A percentile compares a stretch with the other conserved stretches of the same genome.
Conservation (phyloP, 176 grass and related monocot species). For the Elaeis guineensis region DNA sequence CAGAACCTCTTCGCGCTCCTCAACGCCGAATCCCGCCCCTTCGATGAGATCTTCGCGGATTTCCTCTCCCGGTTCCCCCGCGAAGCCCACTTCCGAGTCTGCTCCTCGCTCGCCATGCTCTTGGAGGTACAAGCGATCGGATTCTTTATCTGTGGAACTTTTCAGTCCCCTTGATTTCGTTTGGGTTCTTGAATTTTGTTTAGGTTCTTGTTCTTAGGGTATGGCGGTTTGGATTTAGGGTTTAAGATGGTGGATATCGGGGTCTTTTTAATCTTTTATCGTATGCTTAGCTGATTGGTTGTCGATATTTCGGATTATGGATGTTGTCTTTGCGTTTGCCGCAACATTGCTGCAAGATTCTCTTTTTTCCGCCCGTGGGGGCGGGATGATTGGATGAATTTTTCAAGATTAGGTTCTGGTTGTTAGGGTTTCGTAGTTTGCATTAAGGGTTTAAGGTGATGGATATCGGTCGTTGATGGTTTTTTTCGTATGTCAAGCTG, state of each 20-base stretch:
- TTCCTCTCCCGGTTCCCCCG: conserved; percentile 51
- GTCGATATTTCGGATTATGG: background rate
- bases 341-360: background rate
- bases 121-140: conserved; percentile 37
- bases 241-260: background rate
- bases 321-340: background rate
- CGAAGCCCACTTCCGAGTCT: conserved; percentile 59
- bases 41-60: conserved; percentile 57
- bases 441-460: background rate
- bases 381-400: background rate
- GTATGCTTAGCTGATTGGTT: background rate
- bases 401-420: background rate
- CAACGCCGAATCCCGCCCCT: conserved; percentile 31
- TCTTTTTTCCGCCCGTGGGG: background rate
- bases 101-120: conserved; percentile 39
- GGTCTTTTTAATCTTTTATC: background rate
- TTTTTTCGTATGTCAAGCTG: background rate
- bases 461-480: background rate
- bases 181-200: background rate
- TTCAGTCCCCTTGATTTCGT: background rate
- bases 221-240: background rate
- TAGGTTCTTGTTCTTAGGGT: background rate
- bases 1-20: conserved; percentile 46
- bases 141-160: background rate
- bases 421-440: background rate